Conservation (phyloP, 1,284 basidiomycete species). For the Stereum hirsutum region DNA sequence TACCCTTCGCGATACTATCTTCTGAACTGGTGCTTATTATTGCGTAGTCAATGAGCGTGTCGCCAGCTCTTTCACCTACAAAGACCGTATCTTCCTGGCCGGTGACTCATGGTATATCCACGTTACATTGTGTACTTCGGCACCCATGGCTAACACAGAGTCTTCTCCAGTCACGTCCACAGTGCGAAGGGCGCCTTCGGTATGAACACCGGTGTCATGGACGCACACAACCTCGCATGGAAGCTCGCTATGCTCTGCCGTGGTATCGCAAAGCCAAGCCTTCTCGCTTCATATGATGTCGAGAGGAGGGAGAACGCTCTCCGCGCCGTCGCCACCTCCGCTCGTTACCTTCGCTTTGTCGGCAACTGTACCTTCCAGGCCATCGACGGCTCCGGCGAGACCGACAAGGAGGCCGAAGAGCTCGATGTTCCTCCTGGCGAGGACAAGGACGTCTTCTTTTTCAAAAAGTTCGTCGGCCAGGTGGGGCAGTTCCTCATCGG, state of each 20-base stretch:
- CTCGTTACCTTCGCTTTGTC: neutral
- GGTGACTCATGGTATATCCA: neutral
- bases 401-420: neutral
- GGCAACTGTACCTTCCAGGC: neutral
- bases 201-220: conserved; percentile 1
- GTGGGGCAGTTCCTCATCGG: neutral
- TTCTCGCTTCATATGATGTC: neutral
- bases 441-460: neutral
- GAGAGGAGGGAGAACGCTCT: neutral
- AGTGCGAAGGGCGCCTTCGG: neutral
- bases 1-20: no score
- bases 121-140: neutral
- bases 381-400: neutral
- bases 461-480: neutral
- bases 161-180: neutral
- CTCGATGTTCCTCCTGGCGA: neutral
- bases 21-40: neutral
- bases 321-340: neutral
- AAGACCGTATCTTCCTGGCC: neutral
- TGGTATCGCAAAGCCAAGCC: neutral
- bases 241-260: neutral
- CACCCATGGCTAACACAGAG: neutral
- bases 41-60: neutral
- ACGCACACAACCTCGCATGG: neutral
- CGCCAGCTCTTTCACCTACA: neutral